These are phyloP conservation scores for Fusarium oligoseptatum DNA, from an alignment of 2,329 filamentous ascomycete species.

Conservation along the genomic window DNA sequence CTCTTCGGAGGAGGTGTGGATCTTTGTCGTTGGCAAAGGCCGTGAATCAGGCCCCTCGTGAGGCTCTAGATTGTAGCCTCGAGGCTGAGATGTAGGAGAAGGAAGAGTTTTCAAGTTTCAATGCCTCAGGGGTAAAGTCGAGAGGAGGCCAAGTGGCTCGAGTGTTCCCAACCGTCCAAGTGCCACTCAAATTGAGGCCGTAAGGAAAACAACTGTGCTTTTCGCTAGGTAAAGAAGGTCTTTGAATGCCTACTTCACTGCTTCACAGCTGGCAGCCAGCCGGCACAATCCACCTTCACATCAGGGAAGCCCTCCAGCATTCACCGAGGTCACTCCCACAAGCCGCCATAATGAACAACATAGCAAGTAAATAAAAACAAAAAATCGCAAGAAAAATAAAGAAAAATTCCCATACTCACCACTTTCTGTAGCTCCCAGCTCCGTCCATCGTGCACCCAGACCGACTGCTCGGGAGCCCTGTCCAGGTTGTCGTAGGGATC, in stretches of 20 bases:
- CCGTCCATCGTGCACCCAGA: constrained; percentile 56
- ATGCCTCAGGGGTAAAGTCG: not conserved
- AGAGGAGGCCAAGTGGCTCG: constrained; percentile 1
- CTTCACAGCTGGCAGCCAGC: constrained; percentile 18
- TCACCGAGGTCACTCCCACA: not conserved
- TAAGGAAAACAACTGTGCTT: not conserved
- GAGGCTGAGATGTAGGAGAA: constrained; percentile 7
- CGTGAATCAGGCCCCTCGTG: constrained; percentile 27
- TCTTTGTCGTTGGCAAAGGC: not conserved
- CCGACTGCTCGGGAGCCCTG: constrained; percentile 55
- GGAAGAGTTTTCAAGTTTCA: not conserved
- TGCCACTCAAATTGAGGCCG: not conserved
- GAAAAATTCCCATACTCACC: constrained; percentile 50
- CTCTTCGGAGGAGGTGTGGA: not conserved
- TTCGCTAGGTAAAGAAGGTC: not conserved
- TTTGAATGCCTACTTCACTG: not conserved
- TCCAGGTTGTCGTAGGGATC: constrained; percentile 54
- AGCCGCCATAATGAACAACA: not conserved
- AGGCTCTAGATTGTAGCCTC: not conserved
- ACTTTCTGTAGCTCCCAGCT: constrained; percentile 54
- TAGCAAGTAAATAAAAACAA: not conserved
- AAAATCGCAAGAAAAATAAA: constrained; percentile 2
- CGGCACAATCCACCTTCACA: constrained; percentile 2
- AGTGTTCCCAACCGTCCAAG: not conserved
- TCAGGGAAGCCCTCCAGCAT: not conserved